Evolutionary conservation across 441 rosid species (phyloP).

Genomic region (Eugenia klotzschiana): DNA sequence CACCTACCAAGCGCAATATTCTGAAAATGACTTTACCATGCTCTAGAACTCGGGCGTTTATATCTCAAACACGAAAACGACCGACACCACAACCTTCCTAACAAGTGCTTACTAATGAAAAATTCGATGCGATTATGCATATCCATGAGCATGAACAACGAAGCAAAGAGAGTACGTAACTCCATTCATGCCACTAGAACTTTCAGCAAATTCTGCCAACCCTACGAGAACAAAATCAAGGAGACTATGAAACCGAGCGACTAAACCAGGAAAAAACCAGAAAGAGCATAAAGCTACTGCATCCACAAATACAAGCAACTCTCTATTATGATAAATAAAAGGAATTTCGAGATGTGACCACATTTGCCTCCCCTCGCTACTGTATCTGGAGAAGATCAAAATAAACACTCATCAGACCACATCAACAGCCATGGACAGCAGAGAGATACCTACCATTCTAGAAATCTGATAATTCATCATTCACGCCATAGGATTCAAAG

Average conservation of each 20-base stretch:
- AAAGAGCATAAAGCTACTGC: not conserved
- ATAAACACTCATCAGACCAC: not conserved
- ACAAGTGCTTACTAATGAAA: not conserved
- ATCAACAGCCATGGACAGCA: not conserved
- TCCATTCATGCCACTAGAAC: not conserved
- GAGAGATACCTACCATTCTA: not conserved
- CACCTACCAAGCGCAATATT: not conserved
- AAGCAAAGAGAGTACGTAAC: not conserved
- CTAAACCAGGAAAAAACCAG: not conserved
- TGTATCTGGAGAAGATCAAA: not conserved
- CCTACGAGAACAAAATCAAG: not conserved
- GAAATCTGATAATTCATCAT: not conserved
- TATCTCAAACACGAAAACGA: not conserved
- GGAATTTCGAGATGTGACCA: not conserved
- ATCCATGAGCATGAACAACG: not conserved
- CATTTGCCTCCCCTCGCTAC: not conserved
- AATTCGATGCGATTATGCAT: not conserved
- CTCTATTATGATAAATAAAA: not conserved
- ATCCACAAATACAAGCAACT: not conserved
- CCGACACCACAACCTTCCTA: not conserved
- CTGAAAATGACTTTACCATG: not conserved
- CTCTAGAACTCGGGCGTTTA: not conserved
- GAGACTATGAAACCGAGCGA: not conserved
- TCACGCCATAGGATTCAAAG: not conserved
- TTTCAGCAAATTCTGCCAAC: not conserved